phyloP scores from a whole-genome alignment of 2,329 filamentous ascomycete genomes.

The Trichoderma gracile region DNA sequence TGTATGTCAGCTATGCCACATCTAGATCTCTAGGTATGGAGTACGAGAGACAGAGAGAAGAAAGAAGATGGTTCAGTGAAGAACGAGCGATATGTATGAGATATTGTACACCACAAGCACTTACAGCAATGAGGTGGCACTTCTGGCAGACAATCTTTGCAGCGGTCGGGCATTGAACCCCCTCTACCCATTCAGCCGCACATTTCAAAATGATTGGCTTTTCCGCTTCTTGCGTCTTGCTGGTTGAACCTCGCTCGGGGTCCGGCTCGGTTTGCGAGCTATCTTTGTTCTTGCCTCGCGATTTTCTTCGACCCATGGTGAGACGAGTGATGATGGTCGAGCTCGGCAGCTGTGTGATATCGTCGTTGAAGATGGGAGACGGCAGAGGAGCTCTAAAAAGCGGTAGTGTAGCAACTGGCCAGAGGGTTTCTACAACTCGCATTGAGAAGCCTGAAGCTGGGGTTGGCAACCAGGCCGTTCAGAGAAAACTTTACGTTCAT shows the following conservation, averaged over 20 bases:
- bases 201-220: slow-evolving; percentile 21
- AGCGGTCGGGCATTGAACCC: slow-evolving; percentile 5
- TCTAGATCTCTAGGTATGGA: not conserved
- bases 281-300: not conserved
- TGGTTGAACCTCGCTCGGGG: not conserved
- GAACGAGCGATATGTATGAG: not conserved
- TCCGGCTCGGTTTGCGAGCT: not conserved
- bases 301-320: not conserved
- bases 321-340: not conserved
- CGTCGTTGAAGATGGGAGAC: no score
- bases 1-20: not conserved
- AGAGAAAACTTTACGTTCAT: no score
- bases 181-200: not conserved
- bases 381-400: not conserved
- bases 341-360: not conserved
- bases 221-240: not conserved
- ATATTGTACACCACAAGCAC: not conserved
- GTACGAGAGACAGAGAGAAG: not conserved
- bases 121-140: slow-evolving; percentile 31
- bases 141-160: slow-evolving; percentile 27
- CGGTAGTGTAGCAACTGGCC: no score
- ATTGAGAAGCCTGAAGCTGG: no score
- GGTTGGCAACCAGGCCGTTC: no score
- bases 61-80: no score
- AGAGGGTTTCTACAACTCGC: no score